Conservation (phyloP, 75 land plant genomes). For the Adiantum capillusveneris region DNA sequence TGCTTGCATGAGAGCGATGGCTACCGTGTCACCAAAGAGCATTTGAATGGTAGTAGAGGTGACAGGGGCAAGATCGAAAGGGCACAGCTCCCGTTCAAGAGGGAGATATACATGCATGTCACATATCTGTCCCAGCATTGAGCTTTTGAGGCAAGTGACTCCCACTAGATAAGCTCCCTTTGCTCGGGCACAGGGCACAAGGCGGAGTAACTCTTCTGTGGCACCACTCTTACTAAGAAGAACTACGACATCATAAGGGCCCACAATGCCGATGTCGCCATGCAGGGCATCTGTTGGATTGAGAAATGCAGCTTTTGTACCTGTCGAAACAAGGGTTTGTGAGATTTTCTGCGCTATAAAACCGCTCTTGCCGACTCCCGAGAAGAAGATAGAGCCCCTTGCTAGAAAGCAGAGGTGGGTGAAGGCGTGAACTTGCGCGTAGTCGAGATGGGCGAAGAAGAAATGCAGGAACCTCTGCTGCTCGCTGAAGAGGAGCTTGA, state of each 20-base stretch:
- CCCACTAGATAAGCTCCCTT: conserved; percentile 71
- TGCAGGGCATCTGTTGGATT: conserved; percentile 90
- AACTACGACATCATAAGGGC: conserved; percentile 48
- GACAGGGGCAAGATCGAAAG: conserved; percentile 92
- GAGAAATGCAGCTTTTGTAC: conserved; percentile 63
- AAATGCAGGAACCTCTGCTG: conserved; percentile 59
- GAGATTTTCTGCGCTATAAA: conserved; percentile 89
- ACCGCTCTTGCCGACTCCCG: conserved; percentile 98
- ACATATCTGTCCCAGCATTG: conserved; percentile 37
- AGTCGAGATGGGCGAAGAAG: conserved; percentile 59
- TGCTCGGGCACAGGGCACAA: conserved; percentile 76
- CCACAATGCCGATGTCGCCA: conserved; percentile 87
- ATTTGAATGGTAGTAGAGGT: conserved; percentile 96
- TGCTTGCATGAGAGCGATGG: conserved; percentile 89
- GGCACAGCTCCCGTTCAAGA: conserved; percentile 87
- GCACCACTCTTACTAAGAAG: conserved; percentile 82
- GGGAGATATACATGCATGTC: conserved; percentile 91
- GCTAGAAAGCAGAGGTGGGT: conserved; percentile 41
- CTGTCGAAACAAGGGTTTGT: conserved; percentile 91
- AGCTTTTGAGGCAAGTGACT: conserved; percentile 49
- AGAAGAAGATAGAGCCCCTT: conserved; percentile 76
- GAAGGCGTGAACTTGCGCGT: conserved; percentile 53
- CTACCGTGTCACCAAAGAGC: conserved; percentile 97
- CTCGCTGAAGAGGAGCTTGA: conserved; percentile 54
- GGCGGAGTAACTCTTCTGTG: conserved; percentile 71